phyloP scores from a whole-genome alignment of 2,329 filamentous ascomycete genomes.

The Trichocomaceae sp. region DNA sequence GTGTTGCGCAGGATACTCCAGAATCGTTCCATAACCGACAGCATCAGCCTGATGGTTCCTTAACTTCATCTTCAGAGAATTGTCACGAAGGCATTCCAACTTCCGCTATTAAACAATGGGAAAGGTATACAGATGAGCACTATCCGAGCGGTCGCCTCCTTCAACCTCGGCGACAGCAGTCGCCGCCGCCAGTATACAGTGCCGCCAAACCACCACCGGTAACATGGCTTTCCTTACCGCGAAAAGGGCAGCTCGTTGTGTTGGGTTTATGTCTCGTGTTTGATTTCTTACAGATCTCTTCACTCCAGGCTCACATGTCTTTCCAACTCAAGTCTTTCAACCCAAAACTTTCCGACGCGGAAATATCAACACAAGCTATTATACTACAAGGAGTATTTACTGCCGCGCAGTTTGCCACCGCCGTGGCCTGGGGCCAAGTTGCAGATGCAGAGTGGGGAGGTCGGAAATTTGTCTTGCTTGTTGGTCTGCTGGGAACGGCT shows the following conservation, averaged over 20 bases:
- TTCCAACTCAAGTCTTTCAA: constrained; percentile 77
- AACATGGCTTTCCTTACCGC: constrained; percentile 35
- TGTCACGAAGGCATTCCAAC: neutral
- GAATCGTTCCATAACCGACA: neutral
- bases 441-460: constrained; percentile 59
- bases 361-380: constrained; percentile 68
- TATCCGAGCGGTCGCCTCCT: neutral
- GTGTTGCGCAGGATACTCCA: neutral
- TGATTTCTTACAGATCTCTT: constrained; percentile 36
- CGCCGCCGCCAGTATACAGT: neutral
- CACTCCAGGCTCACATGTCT: constrained; percentile 63
- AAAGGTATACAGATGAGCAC: neutral
- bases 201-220: neutral
- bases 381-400: constrained; percentile 71
- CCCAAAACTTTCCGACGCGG: constrained; percentile 46
- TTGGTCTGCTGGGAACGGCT: constrained; percentile 65
- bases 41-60: neutral
- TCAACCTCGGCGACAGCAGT: neutral
- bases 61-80: neutral
- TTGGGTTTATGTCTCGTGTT: constrained; percentile 36
- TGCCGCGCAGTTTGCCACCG: constrained; percentile 71
- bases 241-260: constrained; percentile 32
- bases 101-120: neutral
- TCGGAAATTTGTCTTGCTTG: constrained; percentile 68
- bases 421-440: constrained; percentile 71